Conservation (phyloP, 2,329 filamentous ascomycete genomes). For the Claviceps maximensis region DNA sequence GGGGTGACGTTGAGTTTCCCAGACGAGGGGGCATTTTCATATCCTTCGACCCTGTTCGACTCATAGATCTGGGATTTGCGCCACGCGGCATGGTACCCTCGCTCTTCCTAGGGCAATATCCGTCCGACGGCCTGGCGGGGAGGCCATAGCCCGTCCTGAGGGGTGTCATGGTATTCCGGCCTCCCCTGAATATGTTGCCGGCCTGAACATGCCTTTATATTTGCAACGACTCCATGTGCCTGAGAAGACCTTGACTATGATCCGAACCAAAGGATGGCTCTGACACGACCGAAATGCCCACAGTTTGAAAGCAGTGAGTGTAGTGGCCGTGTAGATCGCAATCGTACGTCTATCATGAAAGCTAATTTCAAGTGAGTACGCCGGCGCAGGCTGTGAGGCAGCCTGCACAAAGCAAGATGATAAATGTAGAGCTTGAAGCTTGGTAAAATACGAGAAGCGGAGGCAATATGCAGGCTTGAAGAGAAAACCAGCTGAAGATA, state of each 20-base stretch:
- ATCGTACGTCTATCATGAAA: neutral
- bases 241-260: neutral
- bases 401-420: neutral
- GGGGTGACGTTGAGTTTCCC: conserved; percentile 8
- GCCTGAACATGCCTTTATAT: conserved; percentile 10
- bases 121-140: conserved; percentile 26
- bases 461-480: neutral
- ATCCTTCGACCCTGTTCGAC: conserved; percentile 12
- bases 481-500: neutral
- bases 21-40: conserved; percentile 8
- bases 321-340: neutral
- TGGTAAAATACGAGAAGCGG: neutral
- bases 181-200: conserved; percentile 10
- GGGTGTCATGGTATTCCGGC: conserved; percentile 29
- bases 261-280: neutral
- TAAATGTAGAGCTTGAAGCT: neutral
- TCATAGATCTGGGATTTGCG: conserved; percentile 13
- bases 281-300: neutral
- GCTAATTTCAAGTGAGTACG: neutral
- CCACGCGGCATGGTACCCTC: conserved; percentile 11
- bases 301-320: neutral
- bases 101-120: conserved; percentile 16
- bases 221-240: neutral
- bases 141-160: conserved; percentile 26
- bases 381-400: neutral